phyloP scores from a whole-genome alignment of 495 filamentous ascomycete genomes.

The Aspergillus sclerotiicarbonarius region DNA sequence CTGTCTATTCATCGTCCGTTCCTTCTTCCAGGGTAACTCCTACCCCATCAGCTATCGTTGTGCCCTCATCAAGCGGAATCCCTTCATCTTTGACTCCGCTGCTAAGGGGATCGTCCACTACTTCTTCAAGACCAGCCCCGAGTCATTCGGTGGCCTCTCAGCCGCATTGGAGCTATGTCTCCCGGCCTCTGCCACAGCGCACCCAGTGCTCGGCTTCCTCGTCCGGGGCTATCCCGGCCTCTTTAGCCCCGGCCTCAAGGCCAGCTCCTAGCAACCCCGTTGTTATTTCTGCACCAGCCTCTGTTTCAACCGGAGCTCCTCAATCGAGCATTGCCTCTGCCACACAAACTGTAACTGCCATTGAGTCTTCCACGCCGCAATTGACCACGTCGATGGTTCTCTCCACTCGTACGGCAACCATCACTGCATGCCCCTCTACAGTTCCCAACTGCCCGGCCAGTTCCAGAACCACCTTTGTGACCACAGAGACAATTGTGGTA shows the following conservation, averaged over 20 bases:
- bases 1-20: neutral
- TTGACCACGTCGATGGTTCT: neutral
- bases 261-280: neutral
- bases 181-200: neutral
- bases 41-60: neutral
- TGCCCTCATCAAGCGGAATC: neutral
- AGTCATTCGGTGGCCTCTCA: neutral
- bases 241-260: neutral
- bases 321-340: neutral
- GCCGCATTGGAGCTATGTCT: neutral
- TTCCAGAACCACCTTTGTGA: neutral
- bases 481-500: neutral
- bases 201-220: neutral
- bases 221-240: neutral
- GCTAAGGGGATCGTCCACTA: neutral
- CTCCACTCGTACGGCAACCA: neutral
- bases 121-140: neutral
- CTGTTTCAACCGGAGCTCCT: neutral
- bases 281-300: neutral
- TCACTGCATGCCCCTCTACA: neutral
- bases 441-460: constrained; percentile 2
- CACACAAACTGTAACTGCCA: neutral
- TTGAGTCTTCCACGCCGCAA: neutral
- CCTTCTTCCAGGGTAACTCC: neutral
- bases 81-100: neutral